Base-by-base conservation (phyloP, 805 yeast genomes). In the Pichia phayaonensis region DNA sequence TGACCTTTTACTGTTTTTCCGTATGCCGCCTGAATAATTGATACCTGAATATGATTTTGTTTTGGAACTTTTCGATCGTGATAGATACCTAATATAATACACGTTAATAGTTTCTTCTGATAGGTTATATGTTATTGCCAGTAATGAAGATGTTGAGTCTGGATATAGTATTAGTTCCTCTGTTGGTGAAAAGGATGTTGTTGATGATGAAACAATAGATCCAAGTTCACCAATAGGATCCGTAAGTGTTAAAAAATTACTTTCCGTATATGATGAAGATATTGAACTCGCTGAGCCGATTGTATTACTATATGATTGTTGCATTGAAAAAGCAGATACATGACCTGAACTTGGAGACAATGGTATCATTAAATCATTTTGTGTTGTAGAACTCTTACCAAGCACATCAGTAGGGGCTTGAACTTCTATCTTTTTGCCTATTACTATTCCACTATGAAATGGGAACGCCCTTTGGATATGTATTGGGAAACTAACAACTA, bases 181-280 rank as follows among this genome's bases (percentile, higher is more conserved):
- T 45, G 71, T 68, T 2, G 77, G 64, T 0, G 86, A 73, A 27
- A 86, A 77, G 2, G 80, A 76, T 0, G 88, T 77, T 0, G 85
- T 81, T 2, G 90, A 80, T 0, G 89, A 80, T 0, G 92, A 81
- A 1, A 81, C 80, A 5, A 89, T 76, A 5, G 80, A 69, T 2
- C 95, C 89, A 50, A 86, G 73, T 4, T 87, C 94, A 2, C 80
- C 77, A 53, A 84, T 68, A 0, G 96, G 92, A 61, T 87, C 95
- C 1, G 81, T 73, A 52, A 89, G 62, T 0, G 95, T 81, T 48
- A 88, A 71, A 56, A 86, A 84, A 31, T 65, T 66, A 41, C 62
- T 52, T 21, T 66, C 68, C 3, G 46, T 6, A 47, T 40, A 49
- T 6, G 45, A 34, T 22, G 29, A 49, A 50, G 36, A 54, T 52